phyloP scores from a whole-genome alignment of 1,139 yeast genomes.

The Blastobotrys capitulatus region DNA sequence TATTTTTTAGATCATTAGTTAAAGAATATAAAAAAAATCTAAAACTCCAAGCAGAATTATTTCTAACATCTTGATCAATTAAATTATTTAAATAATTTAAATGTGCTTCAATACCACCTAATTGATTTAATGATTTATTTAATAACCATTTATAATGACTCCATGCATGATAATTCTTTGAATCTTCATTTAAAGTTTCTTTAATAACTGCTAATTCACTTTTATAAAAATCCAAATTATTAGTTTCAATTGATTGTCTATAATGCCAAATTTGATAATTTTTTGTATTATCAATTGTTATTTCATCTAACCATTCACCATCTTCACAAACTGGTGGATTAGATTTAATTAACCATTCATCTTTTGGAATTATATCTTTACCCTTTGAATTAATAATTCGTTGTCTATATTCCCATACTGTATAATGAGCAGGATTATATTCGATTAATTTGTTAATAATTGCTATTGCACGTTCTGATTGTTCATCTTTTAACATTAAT shows the following conservation, averaged over 20 bases:
- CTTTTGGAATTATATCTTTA: constrained; percentile 29
- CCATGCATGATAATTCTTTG: constrained; percentile 96
- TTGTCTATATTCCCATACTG: constrained; percentile 78
- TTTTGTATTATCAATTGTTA: constrained; percentile 74
- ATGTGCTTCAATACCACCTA: constrained; percentile 38
- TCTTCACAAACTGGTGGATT: constrained; percentile 25
- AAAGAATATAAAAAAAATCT: constrained; percentile 50
- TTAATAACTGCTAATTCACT: constrained; percentile 61
- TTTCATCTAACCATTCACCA: constrained; percentile 65
- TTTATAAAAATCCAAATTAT: constrained; percentile 28
- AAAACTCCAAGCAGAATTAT: constrained; percentile 94
- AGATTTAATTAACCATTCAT: constrained; percentile 36
- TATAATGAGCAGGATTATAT: constrained; percentile 82
- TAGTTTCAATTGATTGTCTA: constrained; percentile 44
- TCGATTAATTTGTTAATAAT: constrained; percentile 60
- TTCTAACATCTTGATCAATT: constrained; percentile 62
- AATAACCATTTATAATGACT: constrained; percentile 82
- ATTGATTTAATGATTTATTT: constrained; percentile 36
- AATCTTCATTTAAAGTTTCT: constrained; percentile 67
- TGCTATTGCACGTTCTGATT: constrained; percentile 63
- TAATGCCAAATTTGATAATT: constrained; percentile 97
- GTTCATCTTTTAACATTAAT: constrained; percentile 54
- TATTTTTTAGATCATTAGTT: constrained; percentile 16
- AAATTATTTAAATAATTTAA: constrained; percentile 46
- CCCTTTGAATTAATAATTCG: constrained; percentile 43